A percentile compares a stretch with the other conserved stretches of the same genome.
Evolutionary conservation across 768 basidiomycete species (phyloP).

Genomic region (Lactarius akahatsu): DNA sequence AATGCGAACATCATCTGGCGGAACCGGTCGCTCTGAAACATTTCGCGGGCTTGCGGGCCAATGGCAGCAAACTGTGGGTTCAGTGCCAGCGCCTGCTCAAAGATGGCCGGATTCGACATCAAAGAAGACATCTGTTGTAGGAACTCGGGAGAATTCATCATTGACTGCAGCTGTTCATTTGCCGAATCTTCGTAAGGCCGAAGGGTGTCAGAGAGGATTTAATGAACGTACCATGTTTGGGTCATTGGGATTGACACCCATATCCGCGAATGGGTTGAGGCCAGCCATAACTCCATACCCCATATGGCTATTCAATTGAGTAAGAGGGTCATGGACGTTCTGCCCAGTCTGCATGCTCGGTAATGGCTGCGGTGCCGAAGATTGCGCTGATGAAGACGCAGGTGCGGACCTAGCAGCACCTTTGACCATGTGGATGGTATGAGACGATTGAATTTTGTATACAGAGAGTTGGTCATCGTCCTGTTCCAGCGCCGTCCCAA

Average conservation of each 20-base stretch:
- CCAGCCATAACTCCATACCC: conserved; percentile 81
- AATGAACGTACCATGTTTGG: conserved; percentile 78
- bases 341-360: conserved; percentile 92
- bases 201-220: neutral
- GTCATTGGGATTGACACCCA: conserved; percentile 90
- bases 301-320: conserved; percentile 73
- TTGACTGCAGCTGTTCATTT: conserved; percentile 63
- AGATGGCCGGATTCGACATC: conserved; percentile 84
- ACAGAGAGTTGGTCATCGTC: conserved; percentile 78
- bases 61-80: conserved; percentile 76
- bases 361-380: conserved; percentile 53
- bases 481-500: conserved; percentile 38
- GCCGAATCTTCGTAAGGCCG: neutral
- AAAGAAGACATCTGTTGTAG: conserved; percentile 83
- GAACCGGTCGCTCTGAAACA: conserved; percentile 76
- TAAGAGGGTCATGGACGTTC: conserved; percentile 83
- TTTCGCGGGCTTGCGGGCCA: conserved; percentile 76
- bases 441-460: conserved; percentile 88
- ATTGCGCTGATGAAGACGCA: conserved; percentile 37
- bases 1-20: conserved; percentile 65
- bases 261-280: conserved; percentile 87
- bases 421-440: conserved; percentile 95
- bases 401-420: conserved; percentile 54
- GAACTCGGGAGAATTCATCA: conserved; percentile 86
- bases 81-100: conserved; percentile 81